Conservation (phyloP, 352 stramenopile species). For the Phytophthora multivora region DNA sequence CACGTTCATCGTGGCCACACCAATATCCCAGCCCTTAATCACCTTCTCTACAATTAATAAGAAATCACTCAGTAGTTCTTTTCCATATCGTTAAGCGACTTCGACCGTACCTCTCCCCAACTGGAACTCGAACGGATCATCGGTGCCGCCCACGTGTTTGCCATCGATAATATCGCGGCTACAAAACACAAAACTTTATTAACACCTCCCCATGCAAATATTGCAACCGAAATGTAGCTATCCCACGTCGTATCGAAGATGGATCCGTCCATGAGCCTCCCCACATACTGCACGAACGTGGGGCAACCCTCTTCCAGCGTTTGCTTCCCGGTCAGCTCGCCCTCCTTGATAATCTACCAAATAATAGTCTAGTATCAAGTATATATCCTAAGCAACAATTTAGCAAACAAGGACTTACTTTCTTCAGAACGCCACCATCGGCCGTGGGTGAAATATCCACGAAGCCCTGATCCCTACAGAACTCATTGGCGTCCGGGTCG, state of each 20-base stretch:
- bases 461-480: conserved; percentile 76
- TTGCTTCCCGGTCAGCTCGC: conserved; percentile 39
- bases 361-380: not conserved
- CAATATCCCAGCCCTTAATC: conserved; percentile 88
- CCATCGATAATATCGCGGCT: conserved; percentile 82
- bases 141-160: conserved; percentile 82
- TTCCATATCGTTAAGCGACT: not conserved
- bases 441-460: conserved; percentile 80
- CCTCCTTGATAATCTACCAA: conserved; percentile 62
- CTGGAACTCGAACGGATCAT: conserved; percentile 88
- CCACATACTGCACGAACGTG: conserved; percentile 89
- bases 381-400: not conserved
- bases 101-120: conserved; percentile 61
- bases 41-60: conserved; percentile 63
- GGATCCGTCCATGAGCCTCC: conserved; percentile 76
- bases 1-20: conserved; percentile 77
- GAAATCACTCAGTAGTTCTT: not conserved
- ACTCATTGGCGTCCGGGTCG: conserved; percentile 66
- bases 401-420: too few relatives aligned
- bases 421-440: conserved; percentile 82
- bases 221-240: not conserved
- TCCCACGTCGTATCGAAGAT: conserved; percentile 88
- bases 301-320: conserved; percentile 83
- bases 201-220: not conserved
- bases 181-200: not conserved